Percentiles rank a stretch among this genome's conserved stretches.
Evolutionary conservation across 2,329 filamentous ascomycete species (phyloP).

Genomic region (Botrytis galanthina): DNA sequence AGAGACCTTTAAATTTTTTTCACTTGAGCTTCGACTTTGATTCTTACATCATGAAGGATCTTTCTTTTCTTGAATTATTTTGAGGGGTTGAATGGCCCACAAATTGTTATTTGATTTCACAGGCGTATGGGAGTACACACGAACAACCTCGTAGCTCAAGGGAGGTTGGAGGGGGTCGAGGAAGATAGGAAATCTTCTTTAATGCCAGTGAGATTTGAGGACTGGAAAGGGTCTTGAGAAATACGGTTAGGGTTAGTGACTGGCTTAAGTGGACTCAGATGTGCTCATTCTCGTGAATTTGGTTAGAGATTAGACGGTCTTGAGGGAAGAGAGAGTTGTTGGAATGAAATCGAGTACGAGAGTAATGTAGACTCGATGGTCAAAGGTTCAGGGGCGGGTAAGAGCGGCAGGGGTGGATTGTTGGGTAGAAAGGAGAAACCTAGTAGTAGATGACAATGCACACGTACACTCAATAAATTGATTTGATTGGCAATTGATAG

Average conservation of each 20-base stretch:
- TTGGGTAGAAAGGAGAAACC: neutral
- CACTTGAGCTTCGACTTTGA: neutral
- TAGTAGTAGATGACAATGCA: constrained; percentile 2
- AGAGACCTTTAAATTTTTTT: neutral
- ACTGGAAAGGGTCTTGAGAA: neutral
- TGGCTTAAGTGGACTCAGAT: neutral
- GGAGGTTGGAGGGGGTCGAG: neutral
- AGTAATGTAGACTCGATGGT: neutral
- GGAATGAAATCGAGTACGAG: neutral
- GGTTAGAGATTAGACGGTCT: neutral
- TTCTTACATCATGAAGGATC: neutral
- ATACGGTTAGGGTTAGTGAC: neutral
- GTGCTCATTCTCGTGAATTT: neutral
- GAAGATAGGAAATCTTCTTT: neutral
- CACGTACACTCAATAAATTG: constrained; percentile 5
- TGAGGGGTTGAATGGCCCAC: neutral
- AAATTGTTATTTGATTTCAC: constrained; percentile 16
- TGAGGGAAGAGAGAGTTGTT: neutral
- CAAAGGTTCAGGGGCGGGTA: too few relatives aligned
- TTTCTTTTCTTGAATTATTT: constrained; percentile 7
- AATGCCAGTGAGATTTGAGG: neutral
- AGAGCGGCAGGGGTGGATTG: neutral
- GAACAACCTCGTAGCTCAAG: neutral
- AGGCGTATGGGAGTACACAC: constrained; percentile 12
- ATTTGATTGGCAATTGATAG: neutral